A percentile compares a stretch with the other conserved stretches of the same genome.
These are phyloP conservation scores for Lithocarpus polystachyus DNA, from an alignment of 306 rosid genomes.

Conservation along the genomic window DNA sequence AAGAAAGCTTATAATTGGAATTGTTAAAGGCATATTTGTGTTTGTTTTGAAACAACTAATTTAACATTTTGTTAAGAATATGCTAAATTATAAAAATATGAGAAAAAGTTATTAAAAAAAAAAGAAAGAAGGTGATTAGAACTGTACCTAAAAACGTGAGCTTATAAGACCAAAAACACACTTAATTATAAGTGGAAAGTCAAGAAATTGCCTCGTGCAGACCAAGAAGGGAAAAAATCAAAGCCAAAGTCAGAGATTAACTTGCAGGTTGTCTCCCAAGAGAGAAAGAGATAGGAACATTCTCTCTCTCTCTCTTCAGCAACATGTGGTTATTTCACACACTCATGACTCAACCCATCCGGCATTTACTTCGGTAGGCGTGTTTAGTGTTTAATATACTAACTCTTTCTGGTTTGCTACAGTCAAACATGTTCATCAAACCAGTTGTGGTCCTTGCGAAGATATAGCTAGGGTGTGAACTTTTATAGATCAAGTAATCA, in stretches of 20 bases:
- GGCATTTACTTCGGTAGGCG: constrained; percentile 31
- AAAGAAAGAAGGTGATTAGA: too few species aligned
- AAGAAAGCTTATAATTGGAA: too few species aligned
- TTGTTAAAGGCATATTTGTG: too few species aligned
- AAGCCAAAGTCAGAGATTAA: constrained; percentile 54
- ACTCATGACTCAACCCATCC: neutral
- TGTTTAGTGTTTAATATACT: constrained; percentile 24
- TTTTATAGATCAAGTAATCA: too few species aligned
- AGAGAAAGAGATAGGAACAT: constrained; percentile 11
- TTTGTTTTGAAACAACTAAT: too few species aligned
- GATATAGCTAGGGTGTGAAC: too few species aligned
- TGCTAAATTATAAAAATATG: too few species aligned
- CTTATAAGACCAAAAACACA: too few species aligned
- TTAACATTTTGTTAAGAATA: too few species aligned
- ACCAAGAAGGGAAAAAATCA: constrained; percentile 28
- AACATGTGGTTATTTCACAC: neutral
- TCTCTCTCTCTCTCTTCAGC: neutral
- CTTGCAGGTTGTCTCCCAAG: constrained; percentile 47
- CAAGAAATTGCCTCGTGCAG: constrained; percentile 54
- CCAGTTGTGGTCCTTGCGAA: neutral
- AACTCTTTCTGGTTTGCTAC: neutral
- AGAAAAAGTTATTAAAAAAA: too few species aligned
- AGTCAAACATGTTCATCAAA: neutral
- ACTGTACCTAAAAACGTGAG: too few species aligned
- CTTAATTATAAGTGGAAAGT: constrained; percentile 18